phyloP scores from a whole-genome alignment of 1,139 yeast genomes.

The Petasospora fabianii region DNA sequence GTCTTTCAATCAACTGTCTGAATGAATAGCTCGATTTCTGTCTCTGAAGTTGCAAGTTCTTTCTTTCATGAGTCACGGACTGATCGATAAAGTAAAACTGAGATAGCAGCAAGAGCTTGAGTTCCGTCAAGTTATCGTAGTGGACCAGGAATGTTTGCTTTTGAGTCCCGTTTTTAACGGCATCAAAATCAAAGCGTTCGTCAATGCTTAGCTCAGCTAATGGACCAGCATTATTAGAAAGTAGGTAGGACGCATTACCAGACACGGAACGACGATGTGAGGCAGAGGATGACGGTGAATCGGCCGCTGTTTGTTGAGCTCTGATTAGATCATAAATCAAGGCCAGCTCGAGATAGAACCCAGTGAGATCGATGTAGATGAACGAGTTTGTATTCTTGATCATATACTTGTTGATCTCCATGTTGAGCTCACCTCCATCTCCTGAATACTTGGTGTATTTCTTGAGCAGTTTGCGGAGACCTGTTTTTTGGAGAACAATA shows the following conservation, averaged over 20 bases:
- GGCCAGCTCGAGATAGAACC: constrained; percentile 61
- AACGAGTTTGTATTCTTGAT: constrained; percentile 49
- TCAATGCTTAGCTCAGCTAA: constrained; percentile 25
- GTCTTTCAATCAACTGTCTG: constrained; percentile 18
- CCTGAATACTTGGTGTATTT: constrained; percentile 65
- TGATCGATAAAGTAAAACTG: constrained; percentile 32
- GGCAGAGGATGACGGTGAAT: too few species aligned
- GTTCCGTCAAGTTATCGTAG: constrained; percentile 41
- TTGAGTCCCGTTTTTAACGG: constrained; percentile 31
- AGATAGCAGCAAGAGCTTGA: constrained; percentile 35
- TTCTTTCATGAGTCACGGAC: constrained; percentile 17
- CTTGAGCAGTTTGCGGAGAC: constrained; percentile 74
- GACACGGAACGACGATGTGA: too few species aligned
- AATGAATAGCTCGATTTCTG: constrained; percentile 23
- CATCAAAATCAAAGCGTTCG: constrained; percentile 33
- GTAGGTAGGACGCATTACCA: too few species aligned
- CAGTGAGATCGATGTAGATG: constrained; percentile 59
- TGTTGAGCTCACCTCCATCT: constrained; percentile 39
- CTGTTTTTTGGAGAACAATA: constrained; percentile 76
- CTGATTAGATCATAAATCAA: constrained; percentile 46
- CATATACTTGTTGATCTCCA: constrained; percentile 34
- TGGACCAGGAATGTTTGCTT: constrained; percentile 39
- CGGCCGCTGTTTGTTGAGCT: constrained; percentile 15
- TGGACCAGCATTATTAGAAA: too few species aligned
- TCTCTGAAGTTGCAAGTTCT: constrained; percentile 15